Evolutionary conservation across 768 basidiomycete genomes (phyloP), one percentile per base, ranked within the genome.

Genomic region (Xerocomellus chrysenteron): DNA sequence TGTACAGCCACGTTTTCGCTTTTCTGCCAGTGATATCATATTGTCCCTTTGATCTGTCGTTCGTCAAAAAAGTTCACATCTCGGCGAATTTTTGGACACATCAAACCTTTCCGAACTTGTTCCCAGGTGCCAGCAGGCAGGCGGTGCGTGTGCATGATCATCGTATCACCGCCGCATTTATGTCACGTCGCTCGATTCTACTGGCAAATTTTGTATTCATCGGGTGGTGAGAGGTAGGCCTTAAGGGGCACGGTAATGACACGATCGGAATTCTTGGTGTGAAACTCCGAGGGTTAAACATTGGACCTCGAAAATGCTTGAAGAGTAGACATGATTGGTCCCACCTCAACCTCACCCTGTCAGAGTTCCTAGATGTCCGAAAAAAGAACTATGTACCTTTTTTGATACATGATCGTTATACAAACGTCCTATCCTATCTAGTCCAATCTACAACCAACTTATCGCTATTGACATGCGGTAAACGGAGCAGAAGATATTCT

Each of bases 131-230:
- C 13, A 13, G 33, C 35, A 12, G 13, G 49, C 26, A 46, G 46
- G 46, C 48, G 21, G 47, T 28, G 45, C 40, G 28, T 26, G 47
- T 24, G 24, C 32, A 40, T 26, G 21, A 21, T 43, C 19, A 26
- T 35, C 43, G 47, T 41, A 45, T 36, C 48, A 37, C 55, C 54
- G 42, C 55, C 54, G 42, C 52, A 33, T 40, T 53, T 48, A 50
- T 51, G 43, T 36, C 51, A 63, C 30, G 28, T 44, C n/a, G 19
- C 14, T 19, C 21, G 4, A 52, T 52, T 47, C 36, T 30, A 33
- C 5, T 43, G 21, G 42, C 43, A 30, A 32, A 37, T 12, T 19
- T 36, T 28, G 35, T 21, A 43, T 35, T 30, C 53, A 45, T 47
- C 14, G 43, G 32, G 43, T 46, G 28, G 21, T 32, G 35, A 21